phyloP scores from a whole-genome alignment of 108 stramenopile species.

The Fragilaria crotonensis region DNA sequence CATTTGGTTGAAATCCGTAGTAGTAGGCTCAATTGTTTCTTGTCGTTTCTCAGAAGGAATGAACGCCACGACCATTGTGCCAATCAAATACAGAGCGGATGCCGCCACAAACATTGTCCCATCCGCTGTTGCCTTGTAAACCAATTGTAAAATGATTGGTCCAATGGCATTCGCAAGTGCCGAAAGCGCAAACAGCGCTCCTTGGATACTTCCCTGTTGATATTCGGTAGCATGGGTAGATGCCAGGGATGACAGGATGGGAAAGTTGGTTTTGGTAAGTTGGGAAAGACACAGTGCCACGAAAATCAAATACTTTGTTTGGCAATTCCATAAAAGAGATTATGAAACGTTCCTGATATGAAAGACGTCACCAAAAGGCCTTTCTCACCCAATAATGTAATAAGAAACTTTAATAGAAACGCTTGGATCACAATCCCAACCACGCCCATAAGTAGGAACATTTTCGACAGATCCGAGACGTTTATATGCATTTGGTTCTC shows the following conservation, averaged over 20 bases:
- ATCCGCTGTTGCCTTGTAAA: conserved; percentile 61
- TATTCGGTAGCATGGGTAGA: conserved; percentile 46
- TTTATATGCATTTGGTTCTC: conserved; percentile 58
- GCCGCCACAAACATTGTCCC: conserved; percentile 77
- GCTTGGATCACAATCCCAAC: conserved; percentile 63
- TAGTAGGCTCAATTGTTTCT: neutral
- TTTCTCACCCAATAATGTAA: conserved; percentile 48
- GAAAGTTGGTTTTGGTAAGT: conserved; percentile 60
- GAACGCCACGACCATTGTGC: conserved; percentile 29
- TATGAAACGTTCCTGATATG: conserved; percentile 46
- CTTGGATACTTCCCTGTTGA: conserved; percentile 77
- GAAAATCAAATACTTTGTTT: conserved; percentile 42
- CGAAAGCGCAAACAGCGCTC: conserved; percentile 56
- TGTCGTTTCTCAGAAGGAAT: conserved; percentile 11
- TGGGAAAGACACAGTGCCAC: conserved; percentile 54
- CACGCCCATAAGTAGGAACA: conserved; percentile 56
- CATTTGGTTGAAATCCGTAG: no score
- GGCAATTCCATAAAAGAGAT: conserved; percentile 58
- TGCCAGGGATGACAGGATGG: conserved; percentile 61
- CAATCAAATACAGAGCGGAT: conserved; percentile 47
- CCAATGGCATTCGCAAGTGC: conserved; percentile 72
- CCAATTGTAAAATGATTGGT: conserved; percentile 50
- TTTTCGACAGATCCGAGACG: conserved; percentile 50
- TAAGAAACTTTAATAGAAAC: conserved; percentile 50
- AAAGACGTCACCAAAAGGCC: conserved; percentile 51